Evolutionary conservation across 495 filamentous ascomycete genomes (phyloP).

Genomic region (Penicillium flavigenum): DNA sequence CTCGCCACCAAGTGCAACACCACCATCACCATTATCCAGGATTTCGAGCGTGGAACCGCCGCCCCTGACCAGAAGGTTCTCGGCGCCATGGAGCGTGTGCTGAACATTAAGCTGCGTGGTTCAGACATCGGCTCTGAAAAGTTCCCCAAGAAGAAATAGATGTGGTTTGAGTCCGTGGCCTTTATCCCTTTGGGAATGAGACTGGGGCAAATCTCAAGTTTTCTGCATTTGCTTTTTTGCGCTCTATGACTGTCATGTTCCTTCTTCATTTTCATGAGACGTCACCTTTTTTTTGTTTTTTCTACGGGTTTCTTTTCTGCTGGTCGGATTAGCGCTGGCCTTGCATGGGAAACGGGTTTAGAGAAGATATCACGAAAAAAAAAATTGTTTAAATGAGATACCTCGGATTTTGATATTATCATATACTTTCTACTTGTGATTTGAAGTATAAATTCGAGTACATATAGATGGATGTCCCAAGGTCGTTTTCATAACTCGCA

Average conservation of each 20-base stretch:
- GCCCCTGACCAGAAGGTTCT: conserved; percentile 84
- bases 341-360: conserved; percentile 34
- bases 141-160: conserved; percentile 69
- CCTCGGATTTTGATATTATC: conserved; percentile 14
- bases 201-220: conserved; percentile 20
- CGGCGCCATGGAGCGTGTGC: conserved; percentile 72
- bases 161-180: conserved; percentile 33
- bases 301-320: conserved; percentile 30
- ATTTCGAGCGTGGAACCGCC: conserved; percentile 82
- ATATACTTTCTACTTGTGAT: not conserved
- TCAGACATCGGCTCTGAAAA: conserved; percentile 71
- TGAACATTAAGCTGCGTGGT: conserved; percentile 83
- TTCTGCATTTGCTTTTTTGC: conserved; percentile 20
- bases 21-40: conserved; percentile 72
- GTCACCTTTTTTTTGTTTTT: conserved; percentile 18
- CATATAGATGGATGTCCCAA: no score
- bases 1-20: conserved; percentile 93
- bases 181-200: conserved; percentile 25
- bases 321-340: conserved; percentile 43
- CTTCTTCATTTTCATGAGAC: conserved; percentile 13
- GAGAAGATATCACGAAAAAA: conserved; percentile 27
- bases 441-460: not conserved
- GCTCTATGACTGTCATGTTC: conserved; percentile 30
- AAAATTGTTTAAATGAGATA: conserved; percentile 32
- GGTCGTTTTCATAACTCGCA: not conserved